Evolutionary conservation across 257 asterid species (phyloP).

Genomic region (Nicotiana benthamiana): DNA sequence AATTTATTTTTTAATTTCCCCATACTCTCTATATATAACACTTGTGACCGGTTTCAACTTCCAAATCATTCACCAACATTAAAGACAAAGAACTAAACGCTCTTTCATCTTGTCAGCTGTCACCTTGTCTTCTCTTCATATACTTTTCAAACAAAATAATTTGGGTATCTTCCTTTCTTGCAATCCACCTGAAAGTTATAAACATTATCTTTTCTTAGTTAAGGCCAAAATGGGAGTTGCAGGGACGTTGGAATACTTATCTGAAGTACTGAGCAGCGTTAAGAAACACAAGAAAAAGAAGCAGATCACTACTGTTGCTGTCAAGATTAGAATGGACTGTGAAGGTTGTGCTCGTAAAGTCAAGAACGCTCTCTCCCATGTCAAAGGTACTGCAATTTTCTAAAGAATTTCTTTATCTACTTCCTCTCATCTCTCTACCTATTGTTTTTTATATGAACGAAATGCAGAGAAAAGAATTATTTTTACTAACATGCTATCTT

Average conservation of each 20-base stretch:
- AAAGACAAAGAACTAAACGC: background rate
- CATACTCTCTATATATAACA: background rate
- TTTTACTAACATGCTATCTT: too few relatives aligned
- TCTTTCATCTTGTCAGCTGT: background rate
- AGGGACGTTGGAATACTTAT: conserved; percentile 67
- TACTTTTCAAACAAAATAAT: background rate
- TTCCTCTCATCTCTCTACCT: background rate
- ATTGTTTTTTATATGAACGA: background rate
- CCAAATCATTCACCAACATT: background rate
- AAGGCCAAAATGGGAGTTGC: conserved; percentile 51
- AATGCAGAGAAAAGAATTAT: too few relatives aligned
- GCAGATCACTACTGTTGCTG: conserved; percentile 43
- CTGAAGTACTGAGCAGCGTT: conserved; percentile 43
- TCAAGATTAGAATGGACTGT: conserved; percentile 80
- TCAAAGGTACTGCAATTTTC: conserved; percentile 40
- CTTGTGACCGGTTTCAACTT: background rate
- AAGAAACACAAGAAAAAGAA: conserved; percentile 60
- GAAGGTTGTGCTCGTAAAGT: conserved; percentile 79
- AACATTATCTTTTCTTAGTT: background rate
- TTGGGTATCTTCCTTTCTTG: background rate
- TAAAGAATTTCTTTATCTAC: background rate
- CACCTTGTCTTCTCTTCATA: background rate
- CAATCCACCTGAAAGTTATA: background rate
- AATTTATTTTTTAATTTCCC: too few relatives aligned
- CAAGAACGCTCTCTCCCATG: conserved; percentile 45